Base-by-base conservation (phyloP, 192 early-diverging fungal genomes). In the Pilobolus umbonatus region DNA sequence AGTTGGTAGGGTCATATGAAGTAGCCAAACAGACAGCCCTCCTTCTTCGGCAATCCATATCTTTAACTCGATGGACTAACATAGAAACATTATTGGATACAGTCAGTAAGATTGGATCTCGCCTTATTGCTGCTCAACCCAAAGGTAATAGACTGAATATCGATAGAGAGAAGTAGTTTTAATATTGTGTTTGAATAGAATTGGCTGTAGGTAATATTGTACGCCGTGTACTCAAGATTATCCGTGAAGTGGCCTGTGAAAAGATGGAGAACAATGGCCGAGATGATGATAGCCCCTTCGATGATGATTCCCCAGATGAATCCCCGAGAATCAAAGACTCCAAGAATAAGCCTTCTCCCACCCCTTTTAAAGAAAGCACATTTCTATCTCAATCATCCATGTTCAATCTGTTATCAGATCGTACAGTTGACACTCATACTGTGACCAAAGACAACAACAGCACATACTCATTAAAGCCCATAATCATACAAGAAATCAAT, bases 161-260 rank as follows among this genome's bases (percentile, higher is more conserved):
- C 3, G 2, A 32, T 1, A 32, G 26, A 19, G 22, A 10, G n/a
- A 29, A 22, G 28, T 2, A 9, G 30, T 26, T 39, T 29, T 62
- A 42, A 22, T 34, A 7, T 4, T 24, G 12, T 49, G 12, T 29
- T 1, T n/a, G 3, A 2, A 40, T 74, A 72, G 95, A 96, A 67
- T 78, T 94, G 31, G 84, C 90, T 3, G 85, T 93, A 0, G 85
- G 84, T 14, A 95, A 94, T 73, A 93, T 93, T 31, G 82, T 89
- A 40, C 84, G 89, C 56, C 80, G 92, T 34, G 84, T 95, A 5
- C 65, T 95, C 39, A 80, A 84, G 50, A 72, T 94, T n/a, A 92
- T 96, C 61, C 79, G 82, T 31, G 93, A 95, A 80, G 73, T 75
- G 67, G 58, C 59, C 56, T 29, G 17, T 45, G 57, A 68, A 5